Percentiles rank a stretch among this genome's conserved stretches.
phyloP scores from a whole-genome alignment of 2,329 filamentous ascomycete species.

The Xylaria digitata region DNA sequence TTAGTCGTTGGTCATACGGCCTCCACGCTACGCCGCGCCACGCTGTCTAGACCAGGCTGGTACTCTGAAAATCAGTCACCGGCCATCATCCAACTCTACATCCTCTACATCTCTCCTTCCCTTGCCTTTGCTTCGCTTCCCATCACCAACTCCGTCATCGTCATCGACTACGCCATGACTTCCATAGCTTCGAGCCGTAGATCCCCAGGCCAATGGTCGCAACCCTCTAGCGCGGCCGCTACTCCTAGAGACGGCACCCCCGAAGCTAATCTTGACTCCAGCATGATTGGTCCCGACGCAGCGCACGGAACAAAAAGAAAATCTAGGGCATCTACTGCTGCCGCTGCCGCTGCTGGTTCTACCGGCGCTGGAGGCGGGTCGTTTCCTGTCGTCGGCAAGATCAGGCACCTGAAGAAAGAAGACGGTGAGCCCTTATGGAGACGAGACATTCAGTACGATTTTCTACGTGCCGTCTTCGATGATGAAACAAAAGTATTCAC shows the following conservation, averaged over 20 bases:
- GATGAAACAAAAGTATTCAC: constrained; percentile 80
- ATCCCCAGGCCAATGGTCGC: constrained; percentile 46
- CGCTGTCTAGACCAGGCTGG: background rate
- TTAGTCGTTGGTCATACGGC: background rate
- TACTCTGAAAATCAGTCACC: constrained; percentile 3
- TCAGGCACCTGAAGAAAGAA: constrained; percentile 87
- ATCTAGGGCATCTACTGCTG: constrained; percentile 40
- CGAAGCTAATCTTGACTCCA: constrained; percentile 44
- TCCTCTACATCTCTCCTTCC: constrained; percentile 1
- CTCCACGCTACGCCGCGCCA: constrained; percentile 14
- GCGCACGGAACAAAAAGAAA: constrained; percentile 45
- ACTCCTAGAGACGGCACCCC: constrained; percentile 39
- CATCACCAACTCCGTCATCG: constrained; percentile 5
- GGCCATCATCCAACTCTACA: background rate
- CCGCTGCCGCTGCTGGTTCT: constrained; percentile 32
- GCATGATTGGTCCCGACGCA: constrained; percentile 44
- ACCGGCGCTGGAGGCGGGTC: constrained; percentile 34
- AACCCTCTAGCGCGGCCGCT: constrained; percentile 42
- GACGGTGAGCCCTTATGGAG: constrained; percentile 89
- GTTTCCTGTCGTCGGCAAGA: constrained; percentile 67
- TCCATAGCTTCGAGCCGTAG: constrained; percentile 48
- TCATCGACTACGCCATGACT: constrained; percentile 21
- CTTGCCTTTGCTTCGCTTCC: background rate
- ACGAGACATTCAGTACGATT: constrained; percentile 89
- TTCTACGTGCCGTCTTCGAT: constrained; percentile 82